A percentile compares a stretch with the other conserved stretches of the same genome.
Evolutionary conservation across 2,329 filamentous ascomycete genomes (phyloP).

Genomic region (Sclerotinia sclerotiorum): DNA sequence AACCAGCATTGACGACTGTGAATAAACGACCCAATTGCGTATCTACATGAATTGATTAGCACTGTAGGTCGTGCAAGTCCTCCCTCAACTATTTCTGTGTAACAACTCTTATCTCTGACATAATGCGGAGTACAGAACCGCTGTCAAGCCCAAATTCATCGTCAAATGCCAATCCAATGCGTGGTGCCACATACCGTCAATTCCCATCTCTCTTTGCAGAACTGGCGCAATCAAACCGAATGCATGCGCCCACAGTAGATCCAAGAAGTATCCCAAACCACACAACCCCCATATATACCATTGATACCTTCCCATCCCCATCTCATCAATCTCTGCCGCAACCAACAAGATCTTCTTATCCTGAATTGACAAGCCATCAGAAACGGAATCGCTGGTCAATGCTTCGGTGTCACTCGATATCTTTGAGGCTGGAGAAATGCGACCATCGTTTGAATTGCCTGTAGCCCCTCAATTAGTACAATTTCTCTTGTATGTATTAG

Average conservation of each 20-base stretch:
- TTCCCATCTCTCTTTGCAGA: conserved; percentile 31
- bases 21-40: conserved; percentile 30
- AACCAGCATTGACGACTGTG: conserved; percentile 30
- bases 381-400: neutral
- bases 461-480: neutral
- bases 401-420: neutral
- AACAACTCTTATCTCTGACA: neutral
- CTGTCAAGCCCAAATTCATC: neutral
- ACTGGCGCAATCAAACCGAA: conserved; percentile 34
- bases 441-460: neutral
- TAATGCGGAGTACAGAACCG: neutral
- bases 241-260: conserved; percentile 35
- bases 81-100: neutral
- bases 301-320: conserved; percentile 37
- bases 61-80: neutral
- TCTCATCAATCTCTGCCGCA: conserved; percentile 29
- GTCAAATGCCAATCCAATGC: neutral
- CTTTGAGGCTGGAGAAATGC: neutral
- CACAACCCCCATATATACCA: conserved; percentile 37
- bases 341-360: conserved; percentile 29
- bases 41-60: conserved; percentile 19
- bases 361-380: conserved; percentile 19
- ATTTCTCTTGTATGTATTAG: neutral
- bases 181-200: conserved; percentile 24
- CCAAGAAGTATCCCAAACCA: conserved; percentile 37